Evolutionary conservation across 768 basidiomycete species (phyloP).

Genomic region (Leccinellum albellum): DNA sequence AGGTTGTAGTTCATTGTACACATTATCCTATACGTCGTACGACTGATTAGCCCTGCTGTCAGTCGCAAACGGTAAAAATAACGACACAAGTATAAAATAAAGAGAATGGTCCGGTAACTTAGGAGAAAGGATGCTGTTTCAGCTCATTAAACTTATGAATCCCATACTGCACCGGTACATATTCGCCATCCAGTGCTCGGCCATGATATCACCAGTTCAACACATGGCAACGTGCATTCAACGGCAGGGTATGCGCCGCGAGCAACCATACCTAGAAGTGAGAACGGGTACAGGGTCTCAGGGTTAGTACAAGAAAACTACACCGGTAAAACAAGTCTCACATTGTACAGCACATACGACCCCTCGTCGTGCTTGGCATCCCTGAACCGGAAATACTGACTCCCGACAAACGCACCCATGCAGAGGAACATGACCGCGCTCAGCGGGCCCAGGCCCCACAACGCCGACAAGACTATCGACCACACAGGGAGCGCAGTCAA

Average conservation of each 20-base stretch:
- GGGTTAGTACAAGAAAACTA: background rate
- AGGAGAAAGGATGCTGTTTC: background rate
- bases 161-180: background rate
- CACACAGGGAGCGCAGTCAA: slow-evolving; percentile 9
- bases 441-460: slow-evolving; percentile 11
- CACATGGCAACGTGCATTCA: slow-evolving; percentile 5
- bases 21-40: background rate
- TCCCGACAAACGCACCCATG: slow-evolving; percentile 13
- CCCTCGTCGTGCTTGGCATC: slow-evolving; percentile 6
- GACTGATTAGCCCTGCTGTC: background rate
- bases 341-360: slow-evolving; percentile 15
- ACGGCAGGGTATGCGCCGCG: slow-evolving; percentile 4
- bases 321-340: background rate
- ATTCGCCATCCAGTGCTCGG: background rate
- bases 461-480: slow-evolving; percentile 1
- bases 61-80: background rate
- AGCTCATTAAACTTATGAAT: background rate
- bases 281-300: background rate
- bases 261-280: slow-evolving; percentile 7
- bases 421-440: slow-evolving; percentile 6
- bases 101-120: background rate
- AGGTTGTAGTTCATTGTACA: background rate
- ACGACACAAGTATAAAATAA: background rate
- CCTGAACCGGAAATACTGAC: slow-evolving; percentile 13
- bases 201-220: slow-evolving; percentile 4